These are phyloP conservation scores for Pseudomassariella vexata DNA, from an alignment of 2,329 filamentous ascomycete species.

Conservation along the genomic window DNA sequence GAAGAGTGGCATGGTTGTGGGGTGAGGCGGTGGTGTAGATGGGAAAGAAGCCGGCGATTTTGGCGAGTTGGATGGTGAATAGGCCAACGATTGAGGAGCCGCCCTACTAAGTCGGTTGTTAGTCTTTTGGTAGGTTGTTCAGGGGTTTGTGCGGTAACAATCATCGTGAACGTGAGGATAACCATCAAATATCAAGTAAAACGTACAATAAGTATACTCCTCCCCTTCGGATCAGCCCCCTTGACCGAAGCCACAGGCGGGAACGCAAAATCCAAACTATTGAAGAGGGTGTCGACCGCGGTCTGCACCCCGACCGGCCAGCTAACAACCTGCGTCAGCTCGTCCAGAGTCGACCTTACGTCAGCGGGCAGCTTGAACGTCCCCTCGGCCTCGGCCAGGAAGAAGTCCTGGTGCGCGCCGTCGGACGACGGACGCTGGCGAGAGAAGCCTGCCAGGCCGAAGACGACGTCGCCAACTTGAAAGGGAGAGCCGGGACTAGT, in stretches of 20 bases:
- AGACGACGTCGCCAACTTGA: conserved; percentile 8
- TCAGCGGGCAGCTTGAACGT: conserved; percentile 4
- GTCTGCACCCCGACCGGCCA: conserved; percentile 7
- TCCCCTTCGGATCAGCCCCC: conserved; percentile 8
- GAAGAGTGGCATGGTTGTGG: conserved; percentile 21
- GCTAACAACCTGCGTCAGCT: conserved; percentile 5
- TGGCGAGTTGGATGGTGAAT: conserved; percentile 22
- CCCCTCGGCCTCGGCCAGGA: conserved; percentile 10
- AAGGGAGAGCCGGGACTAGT: conserved; percentile 9
- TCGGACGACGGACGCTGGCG: conserved; percentile 9
- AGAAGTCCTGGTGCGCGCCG: conserved; percentile 15
- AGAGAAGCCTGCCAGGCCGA: conserved; percentile 10
- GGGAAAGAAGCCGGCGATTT: conserved; percentile 17
- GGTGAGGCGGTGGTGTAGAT: conserved; percentile 22
- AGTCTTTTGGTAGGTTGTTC: neutral
- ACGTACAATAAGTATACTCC: conserved; percentile 10
- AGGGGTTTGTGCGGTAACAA: too few species aligned
- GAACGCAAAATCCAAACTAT: conserved; percentile 8
- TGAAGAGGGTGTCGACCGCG: conserved; percentile 7
- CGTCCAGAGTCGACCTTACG: neutral
- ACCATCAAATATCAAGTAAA: too few species aligned
- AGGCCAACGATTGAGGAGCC: conserved; percentile 24
- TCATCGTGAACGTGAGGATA: too few species aligned
- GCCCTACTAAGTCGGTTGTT: conserved; percentile 16
- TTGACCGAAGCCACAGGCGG: conserved; percentile 2